Evolutionary conservation across 139 green algal genomes (phyloP).

Genomic region (Pleodorina starrii): DNA sequence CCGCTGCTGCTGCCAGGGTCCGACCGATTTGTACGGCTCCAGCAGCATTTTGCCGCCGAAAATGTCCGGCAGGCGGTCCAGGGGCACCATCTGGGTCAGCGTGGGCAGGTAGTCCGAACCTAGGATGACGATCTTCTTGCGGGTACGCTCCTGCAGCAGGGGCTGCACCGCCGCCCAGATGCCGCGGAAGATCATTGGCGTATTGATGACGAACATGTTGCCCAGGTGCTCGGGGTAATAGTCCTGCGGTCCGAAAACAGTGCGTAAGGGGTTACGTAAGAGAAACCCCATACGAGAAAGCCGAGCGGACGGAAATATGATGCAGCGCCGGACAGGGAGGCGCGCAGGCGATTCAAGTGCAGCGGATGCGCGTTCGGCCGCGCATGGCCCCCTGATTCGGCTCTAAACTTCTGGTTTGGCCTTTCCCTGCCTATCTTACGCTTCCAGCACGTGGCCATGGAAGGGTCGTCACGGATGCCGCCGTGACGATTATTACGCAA

Average conservation of each 20-base stretch:
- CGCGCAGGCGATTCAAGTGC: no score
- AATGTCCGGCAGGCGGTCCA: constrained; percentile 15
- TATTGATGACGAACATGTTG: constrained; percentile 53
- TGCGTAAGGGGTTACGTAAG: no score
- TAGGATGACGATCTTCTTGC: constrained; percentile 59
- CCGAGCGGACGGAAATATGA: no score
- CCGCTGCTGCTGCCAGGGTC: constrained; percentile 7
- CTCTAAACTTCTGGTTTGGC: no score
- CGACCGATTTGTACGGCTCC: constrained; percentile 14
- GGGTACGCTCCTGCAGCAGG: constrained; percentile 71
- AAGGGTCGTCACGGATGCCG: no score
- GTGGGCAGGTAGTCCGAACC: constrained; percentile 48
- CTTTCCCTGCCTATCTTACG: no score
- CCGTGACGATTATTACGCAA: no score
- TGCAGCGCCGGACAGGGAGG: no score
- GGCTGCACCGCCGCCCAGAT: constrained; percentile 50
- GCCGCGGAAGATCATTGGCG: constrained; percentile 65
- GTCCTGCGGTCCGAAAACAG: constrained; percentile 52
- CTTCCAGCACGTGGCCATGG: no score
- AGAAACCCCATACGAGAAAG: no score
- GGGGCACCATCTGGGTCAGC: constrained; percentile 24
- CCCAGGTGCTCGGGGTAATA: constrained; percentile 77
- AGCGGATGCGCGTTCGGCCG: no score
- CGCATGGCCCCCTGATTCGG: no score
- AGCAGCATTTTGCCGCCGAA: constrained; percentile 2